Conservation (phyloP, 108 stramenopile species). For the Cyclotella kingstonii region DNA sequence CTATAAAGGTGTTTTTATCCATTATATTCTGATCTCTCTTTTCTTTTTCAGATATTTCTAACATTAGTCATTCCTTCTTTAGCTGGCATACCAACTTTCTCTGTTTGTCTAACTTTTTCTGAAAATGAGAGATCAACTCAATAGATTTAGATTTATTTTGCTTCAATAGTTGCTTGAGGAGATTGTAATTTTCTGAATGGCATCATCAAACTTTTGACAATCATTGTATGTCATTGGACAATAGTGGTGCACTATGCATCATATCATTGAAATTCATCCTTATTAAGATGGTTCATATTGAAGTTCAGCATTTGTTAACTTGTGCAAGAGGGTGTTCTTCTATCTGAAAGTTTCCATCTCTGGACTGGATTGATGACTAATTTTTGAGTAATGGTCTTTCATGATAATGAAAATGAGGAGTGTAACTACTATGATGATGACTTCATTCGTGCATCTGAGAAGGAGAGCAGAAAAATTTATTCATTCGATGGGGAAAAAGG, state of each 20-base stretch:
- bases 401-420: neutral
- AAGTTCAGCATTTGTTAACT: too few species aligned
- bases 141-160: slow-evolving; percentile 16
- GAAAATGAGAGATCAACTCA: slow-evolving; percentile 14
- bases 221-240: slow-evolving; percentile 2
- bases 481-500: neutral
- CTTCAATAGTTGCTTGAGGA: slow-evolving; percentile 10
- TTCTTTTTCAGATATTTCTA: neutral
- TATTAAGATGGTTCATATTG: too few species aligned
- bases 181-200: slow-evolving; percentile 12
- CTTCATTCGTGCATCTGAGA: slow-evolving; percentile 1
- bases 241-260: neutral
- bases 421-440: slow-evolving; percentile 7
- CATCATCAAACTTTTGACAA: slow-evolving; percentile 13
- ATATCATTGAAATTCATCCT: neutral
- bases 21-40: slow-evolving; percentile 3
- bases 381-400: neutral
- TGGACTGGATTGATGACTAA: neutral
- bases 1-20: slow-evolving; percentile 20
- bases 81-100: neutral
- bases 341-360: neutral
- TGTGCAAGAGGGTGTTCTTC: too few species aligned
- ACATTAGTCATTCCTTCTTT: slow-evolving; percentile 10
- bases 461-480: neutral
- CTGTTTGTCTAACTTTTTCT: slow-evolving; percentile 16